A percentile compares a stretch with the other conserved stretches of the same genome.
These are phyloP conservation scores for Parathielavia appendiculata DNA, from an alignment of 495 filamentous ascomycete species.

Conservation along the genomic window DNA sequence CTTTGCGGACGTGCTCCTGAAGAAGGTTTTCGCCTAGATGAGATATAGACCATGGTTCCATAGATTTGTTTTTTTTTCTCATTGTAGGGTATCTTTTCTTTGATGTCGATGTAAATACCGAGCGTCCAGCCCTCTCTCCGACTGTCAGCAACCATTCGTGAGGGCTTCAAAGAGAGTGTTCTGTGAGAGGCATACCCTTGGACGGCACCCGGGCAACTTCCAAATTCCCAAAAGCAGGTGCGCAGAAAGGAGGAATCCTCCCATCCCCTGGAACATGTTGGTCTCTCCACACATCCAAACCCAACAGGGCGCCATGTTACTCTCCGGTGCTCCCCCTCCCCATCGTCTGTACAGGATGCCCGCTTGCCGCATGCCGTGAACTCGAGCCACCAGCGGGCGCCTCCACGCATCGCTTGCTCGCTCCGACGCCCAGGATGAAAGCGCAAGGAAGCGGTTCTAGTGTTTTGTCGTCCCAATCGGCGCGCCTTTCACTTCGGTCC, in stretches of 20 bases:
- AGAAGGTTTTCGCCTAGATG: constrained; percentile 42
- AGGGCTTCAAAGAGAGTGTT: not conserved
- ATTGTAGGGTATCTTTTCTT: constrained; percentile 19
- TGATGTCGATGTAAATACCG: constrained; percentile 12
- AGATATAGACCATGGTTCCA: not conserved
- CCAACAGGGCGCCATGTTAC: too few relatives aligned
- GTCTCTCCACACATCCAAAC: too few relatives aligned
- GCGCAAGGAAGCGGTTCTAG: constrained; percentile 16
- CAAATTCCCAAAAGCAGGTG: not conserved
- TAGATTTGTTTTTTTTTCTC: constrained; percentile 7
- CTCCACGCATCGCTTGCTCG: not conserved
- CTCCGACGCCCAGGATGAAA: not conserved
- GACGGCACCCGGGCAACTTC: constrained; percentile 6
- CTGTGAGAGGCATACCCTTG: constrained; percentile 24
- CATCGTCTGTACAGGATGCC: too few relatives aligned
- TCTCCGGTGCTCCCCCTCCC: too few relatives aligned
- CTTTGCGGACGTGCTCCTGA: constrained; percentile 46
- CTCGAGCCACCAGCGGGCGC: too few relatives aligned
- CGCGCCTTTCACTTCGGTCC: constrained; percentile 80
- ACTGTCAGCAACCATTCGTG: constrained; percentile 19
- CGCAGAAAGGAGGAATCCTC: not conserved
- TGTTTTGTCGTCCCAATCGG: constrained; percentile 80
- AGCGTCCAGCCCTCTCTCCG: not conserved
- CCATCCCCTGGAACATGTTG: not conserved
- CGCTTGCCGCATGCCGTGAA: too few relatives aligned